A percentile compares a stretch with the other conserved stretches of the same genome.
phyloP scores from a whole-genome alignment of 495 filamentous ascomycete genomes.

The Aspergillus sparsus region DNA sequence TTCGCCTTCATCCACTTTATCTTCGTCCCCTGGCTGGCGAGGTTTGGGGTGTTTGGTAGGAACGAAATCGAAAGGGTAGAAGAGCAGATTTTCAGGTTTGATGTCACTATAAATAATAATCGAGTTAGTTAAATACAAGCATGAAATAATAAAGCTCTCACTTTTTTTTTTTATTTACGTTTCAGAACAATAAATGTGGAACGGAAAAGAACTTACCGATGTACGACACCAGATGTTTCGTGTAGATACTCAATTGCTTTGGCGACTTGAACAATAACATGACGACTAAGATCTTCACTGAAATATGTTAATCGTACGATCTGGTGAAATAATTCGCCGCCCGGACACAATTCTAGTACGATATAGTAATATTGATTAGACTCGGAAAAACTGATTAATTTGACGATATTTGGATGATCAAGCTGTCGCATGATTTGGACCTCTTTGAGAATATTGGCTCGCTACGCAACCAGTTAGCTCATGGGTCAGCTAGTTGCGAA shows the following conservation, averaged over 20 bases:
- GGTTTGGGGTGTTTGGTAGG: constrained; percentile 80
- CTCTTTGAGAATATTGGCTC: constrained; percentile 96
- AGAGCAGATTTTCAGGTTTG: constrained; percentile 96
- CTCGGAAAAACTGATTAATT: constrained; percentile 90
- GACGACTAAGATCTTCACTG: constrained; percentile 90
- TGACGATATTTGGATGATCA: constrained; percentile 93
- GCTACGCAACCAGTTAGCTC: constrained; percentile 51
- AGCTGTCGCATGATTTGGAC: constrained; percentile 98
- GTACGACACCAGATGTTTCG: constrained; percentile 91
- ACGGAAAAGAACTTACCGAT: constrained; percentile 68
- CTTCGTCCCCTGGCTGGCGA: constrained; percentile 82
- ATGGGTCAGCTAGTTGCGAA: constrained; percentile 3
- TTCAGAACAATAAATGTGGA: background rate
- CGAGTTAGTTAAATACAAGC: no score
- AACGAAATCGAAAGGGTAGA: constrained; percentile 79
- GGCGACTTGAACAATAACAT: constrained; percentile 92
- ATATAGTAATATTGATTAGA: constrained; percentile 96
- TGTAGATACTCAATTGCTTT: constrained; percentile 92
- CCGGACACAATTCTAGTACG: constrained; percentile 89
- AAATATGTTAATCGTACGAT: constrained; percentile 98
- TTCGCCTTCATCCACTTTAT: constrained; percentile 96
- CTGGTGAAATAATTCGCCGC: constrained; percentile 97
- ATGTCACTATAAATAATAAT: constrained; percentile 68
- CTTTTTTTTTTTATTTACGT: no score
- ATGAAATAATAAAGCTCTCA: no score